Evolutionary conservation across 768 basidiomycete genomes (phyloP), one percentile per base, ranked within the genome.

Genomic region (Termitomyces sp.): DNA sequence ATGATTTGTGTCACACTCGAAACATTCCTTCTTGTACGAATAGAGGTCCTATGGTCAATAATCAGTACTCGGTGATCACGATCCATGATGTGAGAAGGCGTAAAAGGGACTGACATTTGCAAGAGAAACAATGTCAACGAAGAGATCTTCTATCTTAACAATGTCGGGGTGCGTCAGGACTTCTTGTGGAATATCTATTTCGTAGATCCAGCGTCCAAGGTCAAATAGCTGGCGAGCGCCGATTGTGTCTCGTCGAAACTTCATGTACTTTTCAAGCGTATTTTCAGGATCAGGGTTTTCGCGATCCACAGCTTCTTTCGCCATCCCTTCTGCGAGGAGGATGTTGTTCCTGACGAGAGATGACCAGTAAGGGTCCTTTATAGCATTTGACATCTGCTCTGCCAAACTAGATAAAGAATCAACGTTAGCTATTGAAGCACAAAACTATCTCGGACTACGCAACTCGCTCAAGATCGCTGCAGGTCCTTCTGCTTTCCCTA

Each of bases 261-360:
- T 47, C 53, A 61, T 58, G 30, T 61, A 61, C 6, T 32, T 47
- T 6, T 58, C 53, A 16, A 61, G 40, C 7, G 47, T 42, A 16
- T 51, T 20, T 28, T 54, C 48, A 22, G 56, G 18, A 28, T 40
- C 52, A 9, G 59, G 56, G 13, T 28, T 48, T 52, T 57, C 60
- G 14, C 60, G 56, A 58, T 55, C 56, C 4, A 28, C 35, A 1
- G 60, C 60, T 43, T 61, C 60, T 26, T 57, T 54, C 16, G 58
- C 35, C 22, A 57, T 46, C 14, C 60, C 56, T 38, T 61, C 48
- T 35, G 53, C 60, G 6, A 61, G 48, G 16, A 46, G 33, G 28
- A 58, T 26, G 40, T 57, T 57, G n/a, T 35, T 52, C 26, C 38
- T 46, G 16, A 58, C 20, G 4, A 61, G 44, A 35, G 32, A 33